phyloP scores from a whole-genome alignment of 192 early-diverging fungal genomes.

The Geranomyces variabilis region DNA sequence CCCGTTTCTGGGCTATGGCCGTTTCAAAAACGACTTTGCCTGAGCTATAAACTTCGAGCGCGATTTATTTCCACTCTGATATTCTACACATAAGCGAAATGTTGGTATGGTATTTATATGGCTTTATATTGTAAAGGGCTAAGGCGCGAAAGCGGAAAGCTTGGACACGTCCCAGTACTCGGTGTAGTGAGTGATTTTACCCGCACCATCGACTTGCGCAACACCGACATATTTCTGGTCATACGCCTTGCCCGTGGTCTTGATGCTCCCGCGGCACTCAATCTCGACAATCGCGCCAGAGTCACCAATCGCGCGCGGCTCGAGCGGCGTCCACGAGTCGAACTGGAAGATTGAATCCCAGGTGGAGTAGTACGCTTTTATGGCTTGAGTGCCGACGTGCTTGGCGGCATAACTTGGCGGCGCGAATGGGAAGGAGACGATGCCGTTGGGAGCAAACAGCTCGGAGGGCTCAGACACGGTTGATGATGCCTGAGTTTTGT shows the following conservation, averaged over 20 bases:
- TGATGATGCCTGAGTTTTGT: background rate
- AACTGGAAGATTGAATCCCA: slow-evolving; percentile 7
- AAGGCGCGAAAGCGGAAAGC: background rate
- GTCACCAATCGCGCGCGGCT: background rate
- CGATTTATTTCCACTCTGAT: too few species aligned
- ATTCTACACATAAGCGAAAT: too few species aligned
- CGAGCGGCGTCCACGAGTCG: background rate
- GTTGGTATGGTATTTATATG: too few species aligned
- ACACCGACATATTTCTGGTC: background rate
- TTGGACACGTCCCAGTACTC: background rate
- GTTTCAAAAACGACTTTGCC: too few species aligned
- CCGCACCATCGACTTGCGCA: background rate
- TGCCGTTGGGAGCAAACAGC: background rate
- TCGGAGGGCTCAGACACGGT: background rate
- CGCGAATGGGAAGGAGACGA: background rate
- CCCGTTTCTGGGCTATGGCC: too few species aligned
- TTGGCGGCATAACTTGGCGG: background rate
- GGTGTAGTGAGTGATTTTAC: background rate
- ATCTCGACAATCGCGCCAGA: background rate
- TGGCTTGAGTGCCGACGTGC: background rate
- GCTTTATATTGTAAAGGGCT: too few species aligned
- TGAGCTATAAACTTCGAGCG: too few species aligned
- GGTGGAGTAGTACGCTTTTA: background rate
- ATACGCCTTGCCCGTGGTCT: slow-evolving; percentile 6
- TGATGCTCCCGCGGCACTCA: background rate